Evolutionary conservation across 345 rosid species (phyloP).

Genomic region (Melastoma malabathricum): DNA sequence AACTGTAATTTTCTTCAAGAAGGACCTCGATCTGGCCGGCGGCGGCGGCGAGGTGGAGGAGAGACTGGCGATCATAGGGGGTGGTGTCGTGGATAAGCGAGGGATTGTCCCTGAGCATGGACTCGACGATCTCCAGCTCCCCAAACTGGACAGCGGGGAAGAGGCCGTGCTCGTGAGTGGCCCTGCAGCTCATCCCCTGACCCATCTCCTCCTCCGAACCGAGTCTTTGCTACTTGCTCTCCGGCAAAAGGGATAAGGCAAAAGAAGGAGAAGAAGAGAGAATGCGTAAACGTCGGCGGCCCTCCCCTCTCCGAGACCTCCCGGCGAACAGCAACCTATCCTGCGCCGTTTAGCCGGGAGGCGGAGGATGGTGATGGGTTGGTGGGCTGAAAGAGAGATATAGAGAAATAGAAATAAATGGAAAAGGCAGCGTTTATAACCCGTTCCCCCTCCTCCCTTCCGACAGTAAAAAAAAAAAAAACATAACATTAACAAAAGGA

Average conservation of each 20-base stretch:
- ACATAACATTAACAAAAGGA: background rate
- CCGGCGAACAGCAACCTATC: too few relatives aligned
- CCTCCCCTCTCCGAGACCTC: too few relatives aligned
- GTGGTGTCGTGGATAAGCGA: constrained; percentile 38
- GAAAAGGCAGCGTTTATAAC: too few relatives aligned
- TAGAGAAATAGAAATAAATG: too few relatives aligned
- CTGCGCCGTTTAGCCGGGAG: too few relatives aligned
- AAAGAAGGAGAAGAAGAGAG: too few relatives aligned
- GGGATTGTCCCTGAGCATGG: constrained; percentile 43
- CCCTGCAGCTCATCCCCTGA: constrained; percentile 76
- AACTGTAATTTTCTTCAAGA: background rate
- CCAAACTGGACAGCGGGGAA: constrained; percentile 73
- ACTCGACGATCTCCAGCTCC: constrained; percentile 33
- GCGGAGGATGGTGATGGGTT: too few relatives aligned
- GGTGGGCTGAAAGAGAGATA: too few relatives aligned
- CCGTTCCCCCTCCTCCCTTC: constrained; percentile 1
- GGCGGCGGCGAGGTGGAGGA: constrained; percentile 89
- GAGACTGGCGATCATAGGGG: constrained; percentile 71
- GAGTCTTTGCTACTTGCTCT: background rate
- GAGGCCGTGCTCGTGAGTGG: constrained; percentile 53
- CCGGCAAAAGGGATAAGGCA: too few relatives aligned
- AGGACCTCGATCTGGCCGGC: constrained; percentile 95
- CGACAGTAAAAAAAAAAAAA: background rate
- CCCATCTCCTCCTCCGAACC: constrained; percentile 39
- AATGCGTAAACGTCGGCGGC: too few relatives aligned